Base-by-base conservation (phyloP, 257 asterid genomes). In the Solanum tarijense region DNA sequence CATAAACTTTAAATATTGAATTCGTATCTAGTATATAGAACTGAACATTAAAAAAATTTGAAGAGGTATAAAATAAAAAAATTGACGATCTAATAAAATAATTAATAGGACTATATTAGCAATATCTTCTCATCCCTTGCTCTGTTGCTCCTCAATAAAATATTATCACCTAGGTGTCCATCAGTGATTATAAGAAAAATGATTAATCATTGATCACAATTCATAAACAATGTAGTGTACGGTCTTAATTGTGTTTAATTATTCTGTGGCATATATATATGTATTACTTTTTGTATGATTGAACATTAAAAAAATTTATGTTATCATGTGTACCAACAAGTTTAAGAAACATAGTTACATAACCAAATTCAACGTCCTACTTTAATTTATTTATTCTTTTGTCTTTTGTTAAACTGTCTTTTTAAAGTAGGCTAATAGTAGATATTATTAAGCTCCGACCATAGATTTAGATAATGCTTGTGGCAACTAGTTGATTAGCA, bases 11-110 rank as follows among this genome's bases (percentile, higher is more conserved):
- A 68, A 68, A 14, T 69, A 0, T 3, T 69, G 5, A 7, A 69
- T 69, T 6, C 1, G 1, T 31, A 9, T 14, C 1, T 29, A 3
- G 0, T 3, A 2, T 1, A 9, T 69, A 3, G 1, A 69, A 14
- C 38, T 69, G 6, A 69, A 69, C 1, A 29, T 69, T 71, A 14
- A 31, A 31, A 69, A 29, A 0, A 3, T 3, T 8, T 69, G 1
- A 14, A 29, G 12, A 69, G 5, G 18, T 7, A 29, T 13, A 69
- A 29, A 69, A 0, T 55, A 55, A 58, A 27, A 34, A 34, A 13
- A 3, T 69, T 69, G 23, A 69, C 34, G 11, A 69, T 71, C n/a
- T 7, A 7, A 31, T 71, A 9, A 71, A 71, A 71, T 18, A 31
- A 14, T 71, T 18, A 31, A 14, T 71, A 31, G 2, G 34, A 14